Evolutionary conservation across 202 grass and related monocot genomes (phyloP), one percentile per base, ranked within the genome.

Genomic region (Setaria italica): DNA sequence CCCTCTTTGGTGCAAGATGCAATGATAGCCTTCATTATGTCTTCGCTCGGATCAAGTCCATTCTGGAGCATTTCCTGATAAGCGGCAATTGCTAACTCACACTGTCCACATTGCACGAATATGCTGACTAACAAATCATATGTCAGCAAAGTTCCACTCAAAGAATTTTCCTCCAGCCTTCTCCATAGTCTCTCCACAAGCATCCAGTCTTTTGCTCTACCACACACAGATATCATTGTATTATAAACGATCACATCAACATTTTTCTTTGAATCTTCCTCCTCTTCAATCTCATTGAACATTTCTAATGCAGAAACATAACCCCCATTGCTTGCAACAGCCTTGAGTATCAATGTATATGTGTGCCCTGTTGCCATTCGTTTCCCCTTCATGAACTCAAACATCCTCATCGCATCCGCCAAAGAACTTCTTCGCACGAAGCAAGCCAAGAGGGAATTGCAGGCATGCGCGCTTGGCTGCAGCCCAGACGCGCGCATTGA

Each of bases 201-300:
- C 80, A 83, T 68, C 90, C 90, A 95, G 67, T 99, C 87, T 83
- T 94, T 99, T 10, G 84, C 88, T 92, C 87, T 94, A n/a, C 87
- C 93, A 80, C 87, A 94, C 0, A 84, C 83, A 30, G 96, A 94
- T 87, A 99, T 92, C 96, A 94, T 89, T 20, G 96, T 95, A 89
- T 99, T 99, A 70, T 92, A 99, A 50, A 99, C 90, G 25, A 99
- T 90, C 39, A 89, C 90, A 83, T 95, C 96, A 7, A 99, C 63
- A 5, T 48, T 74, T 75, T 82, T 79, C 74, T 82, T 92, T 60
- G 89, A 89, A 34, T 39, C 78, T 45, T 70, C 77, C 9, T 89
- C 82, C 65, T 72, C 82, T 39, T 94, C 86, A 43, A 91, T 88
- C 68, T 85, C 70, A 59, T 70, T 46, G 81, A 98, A 94, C 82